Evolutionary conservation across 192 early-diverging fungal species (phyloP), one percentile per base, ranked within the genome.

Genomic region (Umbelopsis sp.): DNA sequence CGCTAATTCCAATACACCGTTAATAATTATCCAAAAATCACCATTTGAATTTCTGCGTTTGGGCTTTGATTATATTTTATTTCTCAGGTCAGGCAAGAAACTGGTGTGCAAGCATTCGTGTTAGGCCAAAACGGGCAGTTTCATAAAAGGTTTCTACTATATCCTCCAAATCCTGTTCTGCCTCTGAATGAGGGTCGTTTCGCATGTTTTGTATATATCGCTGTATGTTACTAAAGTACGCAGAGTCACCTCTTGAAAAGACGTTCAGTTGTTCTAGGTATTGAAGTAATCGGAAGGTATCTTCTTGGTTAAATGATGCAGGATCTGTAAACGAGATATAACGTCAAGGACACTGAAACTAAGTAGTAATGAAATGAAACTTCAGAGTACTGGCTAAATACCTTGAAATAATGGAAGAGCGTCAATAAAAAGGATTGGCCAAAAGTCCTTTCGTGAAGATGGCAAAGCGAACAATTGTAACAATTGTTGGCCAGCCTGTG

Each of bases 91-190:
- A 62, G 6, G 31, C 16, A 22, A 62, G 17, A 62, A 62, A 62
- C 4, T 62, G 14, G 5, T 62, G 56, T 34, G 56, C 56, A 62
- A 62, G 56, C 56, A 62, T 62, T 62, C 31, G 56, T 0, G 56
- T 62, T 20, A 62, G 14, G 31, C 56, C 56, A 34, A 62, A 32
- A 4, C 56, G 26, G 34, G 34, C 56, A 20, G 56, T 62, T 32
- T 62, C 56, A 26, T 62, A 62, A 62, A 62, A 62, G 26, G 56
- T 62, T 34, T 62, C 56, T 6, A 62, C n/a, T 3, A 62, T 62
- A 31, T 62, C 31, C 25, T 26, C 31, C 17, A 62, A n/a, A 17
- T 62, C 56, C 4, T 62, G 56, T n/a, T 62, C 56, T 29, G 29
- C n/a, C 12, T 29, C 12, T 34, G 31, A 62, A 62, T 20, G 29